Evolutionary conservation across 2,329 filamentous ascomycete genomes (phyloP).

Genomic region (Blumeria graminis): DNA sequence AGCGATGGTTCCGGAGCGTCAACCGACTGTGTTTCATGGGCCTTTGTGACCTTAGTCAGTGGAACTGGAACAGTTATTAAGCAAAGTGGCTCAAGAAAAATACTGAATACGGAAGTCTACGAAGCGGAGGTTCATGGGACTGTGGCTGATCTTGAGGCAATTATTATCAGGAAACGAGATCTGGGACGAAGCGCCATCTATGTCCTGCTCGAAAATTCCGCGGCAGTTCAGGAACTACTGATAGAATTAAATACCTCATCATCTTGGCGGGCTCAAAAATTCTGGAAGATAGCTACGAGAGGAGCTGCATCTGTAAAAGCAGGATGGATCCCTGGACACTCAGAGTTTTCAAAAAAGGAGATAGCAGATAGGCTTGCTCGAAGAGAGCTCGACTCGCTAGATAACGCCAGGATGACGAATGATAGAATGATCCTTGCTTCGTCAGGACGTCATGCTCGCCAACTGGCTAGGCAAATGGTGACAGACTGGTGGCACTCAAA

Average conservation of each 20-base stretch:
- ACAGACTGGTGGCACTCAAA: too few relatives aligned
- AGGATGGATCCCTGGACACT: neutral
- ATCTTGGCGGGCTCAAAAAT: neutral
- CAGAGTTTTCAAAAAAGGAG: neutral
- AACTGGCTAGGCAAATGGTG: too few relatives aligned
- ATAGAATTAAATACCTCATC: neutral
- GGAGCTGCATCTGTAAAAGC: neutral
- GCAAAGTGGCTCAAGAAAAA: neutral
- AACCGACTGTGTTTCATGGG: neutral
- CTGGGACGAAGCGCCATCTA: neutral
- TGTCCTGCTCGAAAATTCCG: neutral
- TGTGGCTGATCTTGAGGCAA: neutral
- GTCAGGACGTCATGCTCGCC: too few relatives aligned
- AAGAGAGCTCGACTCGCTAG: too few relatives aligned
- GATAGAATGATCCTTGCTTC: too few relatives aligned
- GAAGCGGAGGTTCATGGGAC: neutral
- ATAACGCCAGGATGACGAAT: too few relatives aligned
- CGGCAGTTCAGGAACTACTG: neutral
- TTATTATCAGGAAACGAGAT: neutral
- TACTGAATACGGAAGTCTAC: neutral
- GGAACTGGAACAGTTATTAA: too few relatives aligned
- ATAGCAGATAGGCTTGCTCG: neutral
- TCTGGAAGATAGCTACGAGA: neutral
- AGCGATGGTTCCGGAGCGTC: neutral
- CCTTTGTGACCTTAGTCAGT: neutral